Evolutionary conservation across 2,329 filamentous ascomycete genomes (phyloP).

Genomic region (Endoconidiophora polonica): DNA sequence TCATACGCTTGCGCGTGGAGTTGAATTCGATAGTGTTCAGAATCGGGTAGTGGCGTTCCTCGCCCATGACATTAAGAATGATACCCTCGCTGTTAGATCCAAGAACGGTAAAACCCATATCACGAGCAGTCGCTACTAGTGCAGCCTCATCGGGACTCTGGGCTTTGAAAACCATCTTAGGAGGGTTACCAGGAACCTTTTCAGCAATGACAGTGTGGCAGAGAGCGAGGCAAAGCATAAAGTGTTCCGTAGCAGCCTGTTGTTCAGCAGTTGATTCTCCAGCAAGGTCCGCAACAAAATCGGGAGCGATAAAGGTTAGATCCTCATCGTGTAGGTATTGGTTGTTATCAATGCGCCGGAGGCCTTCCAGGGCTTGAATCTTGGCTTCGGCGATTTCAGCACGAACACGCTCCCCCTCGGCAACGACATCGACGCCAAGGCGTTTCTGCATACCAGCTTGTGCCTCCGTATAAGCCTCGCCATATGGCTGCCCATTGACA

Average conservation of each 20-base stretch:
- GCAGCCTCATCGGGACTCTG: slow-evolving; percentile 95
- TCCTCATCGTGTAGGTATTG: slow-evolving; percentile 81
- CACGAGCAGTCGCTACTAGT: slow-evolving; percentile 80
- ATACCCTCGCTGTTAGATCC: slow-evolving; percentile 67
- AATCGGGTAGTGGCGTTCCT: slow-evolving; percentile 70
- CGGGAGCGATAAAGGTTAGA: slow-evolving; percentile 79
- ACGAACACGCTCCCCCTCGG: slow-evolving; percentile 54
- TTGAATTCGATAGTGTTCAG: slow-evolving; percentile 97
- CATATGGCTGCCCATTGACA: slow-evolving; percentile 89
- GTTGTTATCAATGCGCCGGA: slow-evolving; percentile 71
- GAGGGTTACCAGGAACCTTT: slow-evolving; percentile 72
- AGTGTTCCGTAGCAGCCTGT: slow-evolving; percentile 61
- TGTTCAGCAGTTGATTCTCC: slow-evolving; percentile 66
- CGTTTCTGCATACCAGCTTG: slow-evolving; percentile 92
- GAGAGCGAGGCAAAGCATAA: slow-evolving; percentile 89
- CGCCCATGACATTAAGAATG: slow-evolving; percentile 69
- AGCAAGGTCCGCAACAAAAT: slow-evolving; percentile 69
- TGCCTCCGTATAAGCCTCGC: slow-evolving; percentile 94
- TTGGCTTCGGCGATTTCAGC: slow-evolving; percentile 69
- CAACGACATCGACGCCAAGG: slow-evolving; percentile 70
- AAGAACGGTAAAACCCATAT: slow-evolving; percentile 87
- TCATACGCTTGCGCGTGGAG: slow-evolving; percentile 87
- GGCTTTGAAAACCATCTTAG: slow-evolving; percentile 86
- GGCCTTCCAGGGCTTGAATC: slow-evolving; percentile 49
- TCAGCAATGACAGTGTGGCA: slow-evolving; percentile 95